Base-by-base conservation (phyloP, 176 grass and related monocot genomes). In the Panicum miliaceum region DNA sequence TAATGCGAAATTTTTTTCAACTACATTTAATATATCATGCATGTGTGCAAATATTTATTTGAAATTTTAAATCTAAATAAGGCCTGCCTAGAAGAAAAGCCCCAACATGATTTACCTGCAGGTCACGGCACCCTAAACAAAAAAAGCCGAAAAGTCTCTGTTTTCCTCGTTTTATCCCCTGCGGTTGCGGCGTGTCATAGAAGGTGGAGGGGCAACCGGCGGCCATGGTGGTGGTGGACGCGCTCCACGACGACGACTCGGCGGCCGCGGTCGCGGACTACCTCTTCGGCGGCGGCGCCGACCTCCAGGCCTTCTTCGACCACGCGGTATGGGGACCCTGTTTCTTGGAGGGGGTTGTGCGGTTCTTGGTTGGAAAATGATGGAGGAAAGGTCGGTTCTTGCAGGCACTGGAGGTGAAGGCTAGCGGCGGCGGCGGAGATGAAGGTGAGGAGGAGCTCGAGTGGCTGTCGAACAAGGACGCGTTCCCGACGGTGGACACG, bases 381-480 rank as follows among this genome's bases (percentile, higher is more conserved):
- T n/a, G 13, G 22, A 13, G 15, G 14, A 56, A 90, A 79, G 57
- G 66, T 42, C 68, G 78, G 64, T 73, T 79, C 58, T 76, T 79
- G 84, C 54, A 79, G 83, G 78, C 13, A 46, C 29, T 50, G 88
- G 81, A 85, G 7, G 71, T 19, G 68, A 68, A 75, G 57, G 54
- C 40, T 16, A 65, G 59, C 40, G 90, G 75, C 67, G 45, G 51
- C 23, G 85, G 61, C 36, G 40, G 51, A 20, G 85, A 36, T 10
- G 88, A 86, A 19, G 88, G 67, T 26, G 84, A 90, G 40, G 90
- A 90, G 64, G 87, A 90, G 68, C 86, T 93, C 23, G 89, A 93
- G 84, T 97, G 89, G 86, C 79, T 93, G 59, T 76, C 84, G 41
- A 93, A 88, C 89, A 93, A 79, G 79, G 86, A 91, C 38, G 78